Conservation (phyloP, 352 stramenopile genomes). For the Pythium diclinum region DNA sequence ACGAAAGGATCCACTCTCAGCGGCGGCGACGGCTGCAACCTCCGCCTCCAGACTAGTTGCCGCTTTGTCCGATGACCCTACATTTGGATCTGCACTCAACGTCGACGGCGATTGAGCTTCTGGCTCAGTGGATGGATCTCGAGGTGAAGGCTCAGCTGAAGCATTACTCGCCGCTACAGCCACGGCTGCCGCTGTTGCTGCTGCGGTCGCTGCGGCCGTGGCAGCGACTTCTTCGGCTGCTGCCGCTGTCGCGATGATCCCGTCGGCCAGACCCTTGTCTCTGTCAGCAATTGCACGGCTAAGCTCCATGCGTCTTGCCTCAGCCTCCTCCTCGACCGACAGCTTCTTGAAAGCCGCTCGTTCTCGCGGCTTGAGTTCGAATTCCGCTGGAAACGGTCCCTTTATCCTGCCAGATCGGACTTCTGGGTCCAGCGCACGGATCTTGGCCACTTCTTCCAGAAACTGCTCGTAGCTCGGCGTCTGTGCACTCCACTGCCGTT, state of each 20-base stretch:
- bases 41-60: not conserved
- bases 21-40: not conserved
- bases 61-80: not conserved
- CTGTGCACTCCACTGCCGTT: conserved; percentile 40
- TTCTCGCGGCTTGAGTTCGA: conserved; percentile 50
- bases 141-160: not conserved
- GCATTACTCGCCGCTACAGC: not conserved
- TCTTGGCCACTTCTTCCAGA: conserved; percentile 47
- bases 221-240: not conserved
- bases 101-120: not conserved
- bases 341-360: conserved; percentile 74
- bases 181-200: not conserved
- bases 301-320: conserved; percentile 56
- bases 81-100: not conserved
- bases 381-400: conserved; percentile 49
- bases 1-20: conserved; percentile 26
- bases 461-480: conserved; percentile 64
- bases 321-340: conserved; percentile 73
- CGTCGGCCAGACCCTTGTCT: conserved; percentile 43
- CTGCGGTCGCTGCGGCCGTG: not conserved
- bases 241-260: conserved; percentile 4
- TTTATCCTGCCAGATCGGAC: conserved; percentile 37
- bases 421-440: conserved; percentile 41
- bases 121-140: not conserved
- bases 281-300: conserved; percentile 61